Conservation (phyloP, 345 rosid genomes). For the Aquilaria malaccensis region DNA sequence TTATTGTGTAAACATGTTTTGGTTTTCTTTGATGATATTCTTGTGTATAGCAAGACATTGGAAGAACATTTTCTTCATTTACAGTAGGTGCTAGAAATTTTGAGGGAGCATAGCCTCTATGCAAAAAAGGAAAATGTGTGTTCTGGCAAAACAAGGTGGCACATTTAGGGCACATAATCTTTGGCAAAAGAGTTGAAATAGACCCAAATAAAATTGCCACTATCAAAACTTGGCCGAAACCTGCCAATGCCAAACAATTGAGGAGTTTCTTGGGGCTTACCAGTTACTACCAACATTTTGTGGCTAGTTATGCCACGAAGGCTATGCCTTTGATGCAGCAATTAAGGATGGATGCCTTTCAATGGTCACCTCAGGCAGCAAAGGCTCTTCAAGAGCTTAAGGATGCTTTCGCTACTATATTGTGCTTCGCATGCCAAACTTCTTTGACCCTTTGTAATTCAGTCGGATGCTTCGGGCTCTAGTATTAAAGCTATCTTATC, state of each 20-base stretch:
- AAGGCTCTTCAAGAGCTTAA: neutral
- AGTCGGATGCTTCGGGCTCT: neutral
- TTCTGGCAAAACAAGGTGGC: neutral
- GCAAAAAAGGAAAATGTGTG: neutral
- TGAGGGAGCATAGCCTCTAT: neutral
- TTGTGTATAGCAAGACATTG: neutral
- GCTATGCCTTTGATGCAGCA: neutral
- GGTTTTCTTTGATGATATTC: slow-evolving; percentile 3
- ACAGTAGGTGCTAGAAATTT: too few relatives aligned
- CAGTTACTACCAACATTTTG: neutral
- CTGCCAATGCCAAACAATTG: neutral
- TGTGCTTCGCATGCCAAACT: neutral
- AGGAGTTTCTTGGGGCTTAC: neutral
- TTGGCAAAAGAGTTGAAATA: neutral
- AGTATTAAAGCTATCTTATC: neutral
- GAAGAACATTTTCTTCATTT: too few relatives aligned
- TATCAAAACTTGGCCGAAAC: neutral
- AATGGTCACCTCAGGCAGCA: neutral
- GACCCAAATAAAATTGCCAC: slow-evolving; percentile 1
- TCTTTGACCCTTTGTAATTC: neutral
- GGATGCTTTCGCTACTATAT: neutral
- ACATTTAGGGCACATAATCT: slow-evolving; percentile 3
- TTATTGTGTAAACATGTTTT: neutral
- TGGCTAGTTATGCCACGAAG: neutral
- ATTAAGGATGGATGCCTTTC: neutral